Base-by-base conservation (phyloP, 2,329 filamentous ascomycete species). In the Juglanconis sp. region DNA sequence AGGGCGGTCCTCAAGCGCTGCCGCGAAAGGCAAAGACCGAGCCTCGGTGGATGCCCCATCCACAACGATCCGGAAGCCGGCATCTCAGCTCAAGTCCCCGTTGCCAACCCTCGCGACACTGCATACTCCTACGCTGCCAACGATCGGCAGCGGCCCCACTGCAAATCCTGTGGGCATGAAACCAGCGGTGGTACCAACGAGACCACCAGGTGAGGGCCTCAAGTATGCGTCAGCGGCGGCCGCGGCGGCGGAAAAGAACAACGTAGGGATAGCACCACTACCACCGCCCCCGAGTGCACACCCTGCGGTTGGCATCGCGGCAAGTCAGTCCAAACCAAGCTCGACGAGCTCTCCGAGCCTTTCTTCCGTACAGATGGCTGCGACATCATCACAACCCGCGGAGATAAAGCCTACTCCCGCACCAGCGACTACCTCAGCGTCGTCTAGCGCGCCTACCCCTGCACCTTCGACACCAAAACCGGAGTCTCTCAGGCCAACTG, bases 191-290 rank as follows among this genome's bases (percentile, higher is more conserved):
- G 77, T 93, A 68, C 95, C 95, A 1, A 87, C 90, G 61, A 86
- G 94, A 72, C 87, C 91, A 6, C 90, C 92, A 4, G 92, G 92
- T 52, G 94, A 98, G 73, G 91, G 90, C 1, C 81, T 99, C 66
- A 98, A 98, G 76, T 99, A 99, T 72, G 95, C 95, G 49, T 98
- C 95, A 42, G 95, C 95, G 0, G 95, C 95, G 0, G 95, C 95
- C 0, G 95, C 95, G 0, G 95, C 94, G 0, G 94, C 95, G 1
- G 92, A 96, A 67, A 84, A 80, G 76, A 93, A 91, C 78, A 94
- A 89, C 71, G 89, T 98, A 35, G 95, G 95, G 32, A 97, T 99
- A 70, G 88, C 94, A 61, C 95, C 95, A 46, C 81, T 98, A 70
- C 95, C 95, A 58, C 94, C 95, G 64, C 95, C 95, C 68, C 92